Base-by-base conservation (phyloP, 2,329 filamentous ascomycete genomes). In the Alternaria tenuissima region DNA sequence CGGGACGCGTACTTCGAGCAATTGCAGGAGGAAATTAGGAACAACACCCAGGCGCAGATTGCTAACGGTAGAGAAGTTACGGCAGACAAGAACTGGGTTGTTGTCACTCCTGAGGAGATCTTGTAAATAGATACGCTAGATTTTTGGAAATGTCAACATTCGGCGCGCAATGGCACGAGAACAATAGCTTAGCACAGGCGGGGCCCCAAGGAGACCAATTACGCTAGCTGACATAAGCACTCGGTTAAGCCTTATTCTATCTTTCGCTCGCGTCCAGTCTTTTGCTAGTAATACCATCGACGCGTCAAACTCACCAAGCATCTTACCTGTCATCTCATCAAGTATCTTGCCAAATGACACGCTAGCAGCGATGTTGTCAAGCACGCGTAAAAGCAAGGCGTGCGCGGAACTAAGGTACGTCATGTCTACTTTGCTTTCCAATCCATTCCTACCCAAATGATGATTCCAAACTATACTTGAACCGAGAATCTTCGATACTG, bases 71-170 rank as follows among this genome's bases (percentile, higher is more conserved):
- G 70, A 47, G 68, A 71, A 47, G 67, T 74, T 20, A 72, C 69
- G 2, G 71, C 72, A 5, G 71, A 75, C 28, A 74, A 72, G 56
- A 73, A 73, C 38, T 75, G 72, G 72, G 64, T 75, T 16, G 57
- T 73, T 44, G 72, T 75, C 18, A 68, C 64, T 57, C 69, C 71
- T 5, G 62, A 61, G 36, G 71, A 75, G 32, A 75, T 75, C n/a
- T 52, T 69, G 55, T 75, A 62, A 47, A 28, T 16, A 34, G 30
- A 5, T 20, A 38, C 5, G 38, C 7, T 26, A 41, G 39, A 38
- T 14, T 11, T 49, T 28, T 28, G 16, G 12, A 18, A 5, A 44
- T 16, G 9, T 18, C 12, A 34, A 47, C 8, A 18, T 36, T 22
- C 16, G 9, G 44, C 41, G 16, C 5, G 44, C 39, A 39, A 52